phyloP scores from a whole-genome alignment of 108 stramenopile genomes.

The Seminavis robusta region DNA sequence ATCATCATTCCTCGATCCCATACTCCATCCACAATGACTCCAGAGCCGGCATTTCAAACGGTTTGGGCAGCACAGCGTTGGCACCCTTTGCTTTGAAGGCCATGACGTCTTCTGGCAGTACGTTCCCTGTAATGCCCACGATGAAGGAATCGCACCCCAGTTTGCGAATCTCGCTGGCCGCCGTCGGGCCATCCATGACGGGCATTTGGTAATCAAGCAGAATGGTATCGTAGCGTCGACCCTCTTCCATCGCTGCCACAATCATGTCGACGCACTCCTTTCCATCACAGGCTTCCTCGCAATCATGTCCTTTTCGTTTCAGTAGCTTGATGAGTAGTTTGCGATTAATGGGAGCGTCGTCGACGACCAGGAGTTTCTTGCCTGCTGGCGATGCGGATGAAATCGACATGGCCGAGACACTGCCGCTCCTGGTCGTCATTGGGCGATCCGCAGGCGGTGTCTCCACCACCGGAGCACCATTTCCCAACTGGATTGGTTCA shows the following conservation, averaged over 20 bases:
- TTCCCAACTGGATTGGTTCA: too few species aligned
- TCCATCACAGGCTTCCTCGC: constrained; percentile 34
- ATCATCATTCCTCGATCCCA: too few species aligned
- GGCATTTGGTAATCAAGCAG: constrained; percentile 50
- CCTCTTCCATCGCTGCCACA: background rate
- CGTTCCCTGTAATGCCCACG: constrained; percentile 42
- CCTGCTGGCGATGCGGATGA: background rate
- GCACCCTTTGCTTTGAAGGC: constrained; percentile 30
- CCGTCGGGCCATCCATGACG: constrained; percentile 34
- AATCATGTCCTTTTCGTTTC: constrained; percentile 24
- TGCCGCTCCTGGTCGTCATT: too few species aligned
- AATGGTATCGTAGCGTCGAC: constrained; percentile 20
- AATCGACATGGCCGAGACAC: too few species aligned
- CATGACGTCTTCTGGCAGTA: constrained; percentile 32
- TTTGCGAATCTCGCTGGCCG: constrained; percentile 21
- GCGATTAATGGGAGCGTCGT: constrained; percentile 31
- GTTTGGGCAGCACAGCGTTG: constrained; percentile 33
- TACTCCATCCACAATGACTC: too few species aligned
- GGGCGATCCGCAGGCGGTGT: too few species aligned
- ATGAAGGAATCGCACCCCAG: constrained; percentile 31
- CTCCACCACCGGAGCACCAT: too few species aligned
- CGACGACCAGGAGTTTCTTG: constrained; percentile 23
- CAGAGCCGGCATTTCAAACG: constrained; percentile 16
- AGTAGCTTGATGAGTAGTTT: constrained; percentile 36
- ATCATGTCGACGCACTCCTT: constrained; percentile 27